Evolutionary conservation across 352 stramenopile genomes (phyloP).

Genomic region (Saprolegnia diclina): DNA sequence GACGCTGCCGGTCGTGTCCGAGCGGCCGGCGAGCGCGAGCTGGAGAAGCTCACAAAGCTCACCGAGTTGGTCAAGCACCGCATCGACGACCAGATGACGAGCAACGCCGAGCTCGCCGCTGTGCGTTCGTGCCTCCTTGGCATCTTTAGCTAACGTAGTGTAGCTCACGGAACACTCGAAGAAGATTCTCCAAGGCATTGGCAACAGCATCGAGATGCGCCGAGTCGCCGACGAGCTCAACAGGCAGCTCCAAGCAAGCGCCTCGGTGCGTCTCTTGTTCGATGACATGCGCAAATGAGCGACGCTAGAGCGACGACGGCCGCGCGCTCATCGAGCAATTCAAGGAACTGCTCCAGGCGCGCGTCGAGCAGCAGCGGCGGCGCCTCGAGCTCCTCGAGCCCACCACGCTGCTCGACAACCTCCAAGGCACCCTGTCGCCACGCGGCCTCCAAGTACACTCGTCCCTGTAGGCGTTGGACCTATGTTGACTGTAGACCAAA

Average conservation of each 20-base stretch:
- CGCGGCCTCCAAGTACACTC: slow-evolving; percentile 15
- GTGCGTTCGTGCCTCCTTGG: background rate
- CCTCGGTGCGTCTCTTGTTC: background rate
- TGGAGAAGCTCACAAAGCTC: slow-evolving; percentile 52
- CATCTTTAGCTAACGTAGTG: background rate
- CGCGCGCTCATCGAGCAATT: slow-evolving; percentile 16
- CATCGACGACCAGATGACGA: slow-evolving; percentile 17
- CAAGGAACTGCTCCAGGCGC: slow-evolving; percentile 21
- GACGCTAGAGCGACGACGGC: slow-evolving; percentile 16
- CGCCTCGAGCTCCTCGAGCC: slow-evolving; percentile 19
- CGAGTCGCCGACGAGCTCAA: slow-evolving; percentile 19
- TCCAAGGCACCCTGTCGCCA: slow-evolving; percentile 11
- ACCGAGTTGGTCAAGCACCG: slow-evolving; percentile 47
- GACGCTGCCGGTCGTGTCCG: slow-evolving; percentile 53
- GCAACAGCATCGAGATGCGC: slow-evolving; percentile 25
- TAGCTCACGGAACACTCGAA: slow-evolving; percentile 25
- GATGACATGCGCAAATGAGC: background rate
- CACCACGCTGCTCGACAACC: slow-evolving; percentile 12
- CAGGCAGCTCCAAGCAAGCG: slow-evolving; percentile 16
- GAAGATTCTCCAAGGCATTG: slow-evolving; percentile 19
- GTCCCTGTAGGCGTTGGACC: background rate
- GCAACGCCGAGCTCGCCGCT: slow-evolving; percentile 20
- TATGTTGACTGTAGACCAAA: slow-evolving; percentile 10
- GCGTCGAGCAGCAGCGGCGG: slow-evolving; percentile 22
- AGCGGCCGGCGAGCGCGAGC: slow-evolving; percentile 40